Base-by-base conservation (phyloP, 768 basidiomycete species). In the Leucocoprinus birnbaumii region DNA sequence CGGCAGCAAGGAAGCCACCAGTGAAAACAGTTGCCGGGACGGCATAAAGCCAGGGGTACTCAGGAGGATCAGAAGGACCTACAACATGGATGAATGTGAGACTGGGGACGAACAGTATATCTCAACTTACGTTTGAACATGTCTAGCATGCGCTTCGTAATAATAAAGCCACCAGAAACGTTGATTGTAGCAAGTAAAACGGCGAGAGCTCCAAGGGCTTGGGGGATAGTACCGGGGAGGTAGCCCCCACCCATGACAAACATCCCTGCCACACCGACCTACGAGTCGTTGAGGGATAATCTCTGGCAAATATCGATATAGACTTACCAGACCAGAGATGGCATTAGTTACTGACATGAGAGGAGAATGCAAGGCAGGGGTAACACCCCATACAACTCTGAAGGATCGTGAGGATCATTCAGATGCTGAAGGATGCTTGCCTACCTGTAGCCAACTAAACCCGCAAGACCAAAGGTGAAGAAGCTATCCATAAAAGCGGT, bases 201-300 rank as follows among this genome's bases (percentile, higher is more conserved):
- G 13, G 91, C 89, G 13, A 86, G 56, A 2, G 92, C 89, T 56
- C 91, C 92, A 13, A 94, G 74, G 11, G 75, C 72, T 70, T 94
- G 91, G 48, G 92, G 86, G 58, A 91, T 73, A 0, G 92, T 93
- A 41, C 83, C 86, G 16, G 92, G 92, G 11, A 91, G 62, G 66
- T 86, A 90, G 2, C 91, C 87, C 31, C 92, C 92, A 42, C 92
- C 92, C 91, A 94, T 94, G 37, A 94, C 82, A 64, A 92, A 94
- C 66, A 94, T 75, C 35, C 92, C 92, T 16, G 91, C 92, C 34
- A 92, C 73, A 37, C 90, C 90, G 51, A 91, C 89, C 84, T 72
- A 26, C 19, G 53, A 40, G 18, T 31, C 24, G 31, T 10, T 27
- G 14, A 31, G 42, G 34, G 46, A 51, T 35, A n/a, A n/a, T 45